phyloP scores from a whole-genome alignment of 2,329 filamentous ascomycete genomes.

The Epichloe bromicola region DNA sequence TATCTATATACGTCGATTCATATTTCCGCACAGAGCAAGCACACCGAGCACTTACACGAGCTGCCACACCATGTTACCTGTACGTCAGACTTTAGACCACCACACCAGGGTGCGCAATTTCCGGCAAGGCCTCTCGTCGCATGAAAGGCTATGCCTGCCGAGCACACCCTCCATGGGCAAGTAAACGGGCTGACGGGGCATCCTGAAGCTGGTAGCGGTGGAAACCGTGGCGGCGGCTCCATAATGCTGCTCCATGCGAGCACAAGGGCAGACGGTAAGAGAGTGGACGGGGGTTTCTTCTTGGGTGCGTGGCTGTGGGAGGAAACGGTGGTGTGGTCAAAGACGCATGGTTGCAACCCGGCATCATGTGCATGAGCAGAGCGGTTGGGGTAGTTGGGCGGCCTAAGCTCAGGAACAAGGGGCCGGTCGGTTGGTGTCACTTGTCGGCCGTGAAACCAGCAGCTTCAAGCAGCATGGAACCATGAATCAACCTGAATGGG shows the following conservation, averaged over 20 bases:
- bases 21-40: neutral
- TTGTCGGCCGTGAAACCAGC: too few species aligned
- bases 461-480: too few species aligned
- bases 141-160: neutral
- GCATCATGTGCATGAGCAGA: neutral
- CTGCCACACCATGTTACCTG: neutral
- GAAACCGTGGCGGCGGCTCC: neutral
- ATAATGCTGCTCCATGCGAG: neutral
- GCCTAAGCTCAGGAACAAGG: too few species aligned
- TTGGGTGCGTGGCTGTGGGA: neutral
- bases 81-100: neutral
- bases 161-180: neutral
- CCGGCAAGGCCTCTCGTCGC: neutral
- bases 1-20: constrained; percentile 4
- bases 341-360: neutral
- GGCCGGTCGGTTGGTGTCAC: too few species aligned
- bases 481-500: too few species aligned
- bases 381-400: neutral
- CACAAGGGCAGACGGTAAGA: neutral
- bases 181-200: neutral
- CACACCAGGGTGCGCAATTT: neutral
- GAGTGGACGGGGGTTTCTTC: neutral
- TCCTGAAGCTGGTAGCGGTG: neutral
- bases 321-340: constrained; percentile 1
- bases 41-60: neutral